These are phyloP conservation scores for Lepidopterella palustris DNA, from an alignment of 495 filamentous ascomycete species.

Conservation along the genomic window DNA sequence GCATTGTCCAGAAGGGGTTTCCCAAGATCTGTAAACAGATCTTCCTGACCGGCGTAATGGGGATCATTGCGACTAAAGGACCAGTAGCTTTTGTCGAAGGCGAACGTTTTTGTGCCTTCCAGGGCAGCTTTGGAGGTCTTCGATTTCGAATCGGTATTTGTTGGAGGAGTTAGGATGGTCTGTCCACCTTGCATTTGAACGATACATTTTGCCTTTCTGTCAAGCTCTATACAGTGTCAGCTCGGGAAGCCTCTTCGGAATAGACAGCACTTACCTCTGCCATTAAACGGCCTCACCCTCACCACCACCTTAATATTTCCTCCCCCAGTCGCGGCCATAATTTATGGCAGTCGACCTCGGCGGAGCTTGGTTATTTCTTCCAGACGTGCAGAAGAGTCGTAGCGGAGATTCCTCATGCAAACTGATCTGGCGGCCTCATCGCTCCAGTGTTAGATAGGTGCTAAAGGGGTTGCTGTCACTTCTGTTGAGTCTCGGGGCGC, in stretches of 20 bases:
- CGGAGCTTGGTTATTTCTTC: neutral
- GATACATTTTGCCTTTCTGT: slow-evolving; percentile 91
- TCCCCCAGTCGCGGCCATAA: slow-evolving; percentile 70
- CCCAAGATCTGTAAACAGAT: slow-evolving; percentile 82
- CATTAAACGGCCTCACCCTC: slow-evolving; percentile 84
- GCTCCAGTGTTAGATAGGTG: slow-evolving; percentile 4
- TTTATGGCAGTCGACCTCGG: neutral
- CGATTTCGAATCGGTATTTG: slow-evolving; percentile 47
- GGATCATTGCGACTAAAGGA: slow-evolving; percentile 79
- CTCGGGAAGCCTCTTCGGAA: neutral
- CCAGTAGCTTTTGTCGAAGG: slow-evolving; percentile 97
- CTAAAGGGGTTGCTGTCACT: neutral
- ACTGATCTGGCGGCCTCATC: slow-evolving; percentile 19
- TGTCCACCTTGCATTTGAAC: slow-evolving; percentile 92
- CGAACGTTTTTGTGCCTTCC: slow-evolving; percentile 82
- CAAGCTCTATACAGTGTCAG: slow-evolving; percentile 59
- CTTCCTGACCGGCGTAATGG: slow-evolving; percentile 84
- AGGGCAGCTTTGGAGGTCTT: slow-evolving; percentile 58
- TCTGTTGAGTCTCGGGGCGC: neutral
- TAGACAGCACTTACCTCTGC: slow-evolving; percentile 60
- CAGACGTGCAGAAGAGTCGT: neutral
- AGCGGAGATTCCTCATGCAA: slow-evolving; percentile 6
- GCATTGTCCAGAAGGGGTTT: slow-evolving; percentile 93
- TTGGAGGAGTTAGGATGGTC: slow-evolving; percentile 75
- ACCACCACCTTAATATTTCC: slow-evolving; percentile 99